These are phyloP conservation scores for Endothia cerciana DNA, from an alignment of 2,329 filamentous ascomycete species.

Conservation along the genomic window DNA sequence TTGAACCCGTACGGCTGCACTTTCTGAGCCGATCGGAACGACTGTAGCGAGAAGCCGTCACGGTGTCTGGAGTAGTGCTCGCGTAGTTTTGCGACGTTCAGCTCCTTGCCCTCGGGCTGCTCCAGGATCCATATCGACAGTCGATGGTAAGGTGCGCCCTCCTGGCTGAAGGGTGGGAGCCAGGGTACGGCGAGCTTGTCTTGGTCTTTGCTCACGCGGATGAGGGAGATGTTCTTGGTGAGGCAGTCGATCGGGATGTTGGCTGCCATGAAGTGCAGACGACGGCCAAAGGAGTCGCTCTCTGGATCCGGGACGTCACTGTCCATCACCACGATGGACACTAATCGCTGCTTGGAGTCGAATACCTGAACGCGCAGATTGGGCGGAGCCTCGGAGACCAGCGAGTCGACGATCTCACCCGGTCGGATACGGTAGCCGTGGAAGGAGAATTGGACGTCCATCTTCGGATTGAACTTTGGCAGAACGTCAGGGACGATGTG, in stretches of 20 bases:
- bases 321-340: conserved; percentile 86
- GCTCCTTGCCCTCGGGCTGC: conserved; percentile 65
- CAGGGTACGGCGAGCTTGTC: conserved; percentile 77
- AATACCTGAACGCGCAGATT: conserved; percentile 85
- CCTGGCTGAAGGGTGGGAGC: conserved; percentile 84
- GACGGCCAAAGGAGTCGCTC: conserved; percentile 74
- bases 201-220: conserved; percentile 45
- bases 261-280: conserved; percentile 85
- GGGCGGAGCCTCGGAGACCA: conserved; percentile 72
- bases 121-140: conserved; percentile 82
- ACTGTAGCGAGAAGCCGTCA: conserved; percentile 75
- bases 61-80: conserved; percentile 53
- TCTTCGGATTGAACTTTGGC: conserved; percentile 74
- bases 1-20: conserved; percentile 79
- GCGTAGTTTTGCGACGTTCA: conserved; percentile 63
- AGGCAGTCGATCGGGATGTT: conserved; percentile 54
- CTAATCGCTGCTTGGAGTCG: conserved; percentile 76
- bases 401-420: conserved; percentile 77
- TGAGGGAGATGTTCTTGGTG: conserved; percentile 29
- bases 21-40: conserved; percentile 70
- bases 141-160: conserved; percentile 89
- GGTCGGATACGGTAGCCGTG: conserved; percentile 70
- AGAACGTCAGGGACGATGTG: conserved; percentile 87
- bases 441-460: conserved; percentile 84
- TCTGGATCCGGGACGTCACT: conserved; percentile 84